These are phyloP conservation scores for Cucurbita argyrosperma DNA, from an alignment of 306 rosid genomes.

Conservation along the genomic window DNA sequence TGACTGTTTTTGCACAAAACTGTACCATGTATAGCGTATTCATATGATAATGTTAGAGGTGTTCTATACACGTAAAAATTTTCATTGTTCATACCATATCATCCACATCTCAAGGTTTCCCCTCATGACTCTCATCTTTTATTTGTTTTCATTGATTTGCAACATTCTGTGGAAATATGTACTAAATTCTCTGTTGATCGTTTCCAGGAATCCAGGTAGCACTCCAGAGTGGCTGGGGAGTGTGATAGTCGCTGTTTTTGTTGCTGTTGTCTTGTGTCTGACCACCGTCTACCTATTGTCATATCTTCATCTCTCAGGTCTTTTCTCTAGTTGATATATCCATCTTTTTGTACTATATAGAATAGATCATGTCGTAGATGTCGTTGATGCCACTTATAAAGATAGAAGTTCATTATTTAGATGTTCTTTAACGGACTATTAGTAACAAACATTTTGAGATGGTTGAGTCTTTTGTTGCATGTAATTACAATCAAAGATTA, in stretches of 20 bases:
- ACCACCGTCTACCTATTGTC: slow-evolving; percentile 87
- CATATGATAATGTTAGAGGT: neutral
- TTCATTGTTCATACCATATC: neutral
- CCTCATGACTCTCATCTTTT: neutral
- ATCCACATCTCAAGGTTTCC: neutral
- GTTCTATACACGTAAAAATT: neutral
- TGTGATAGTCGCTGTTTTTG: slow-evolving; percentile 39
- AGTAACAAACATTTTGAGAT: neutral
- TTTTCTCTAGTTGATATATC: slow-evolving; percentile 9
- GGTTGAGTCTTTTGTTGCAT: neutral
- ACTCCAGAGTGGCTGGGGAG: slow-evolving; percentile 89
- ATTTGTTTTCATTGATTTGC: neutral
- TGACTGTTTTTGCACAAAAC: neutral
- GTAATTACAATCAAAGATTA: neutral
- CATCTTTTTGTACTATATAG: neutral
- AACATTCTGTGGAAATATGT: neutral
- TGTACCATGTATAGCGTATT: neutral
- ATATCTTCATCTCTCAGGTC: slow-evolving; percentile 89
- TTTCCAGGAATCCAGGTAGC: slow-evolving; percentile 76
- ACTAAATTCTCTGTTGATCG: slow-evolving; percentile 5
- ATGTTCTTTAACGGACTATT: neutral
- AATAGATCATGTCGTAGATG: neutral
- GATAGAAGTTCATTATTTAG: neutral
- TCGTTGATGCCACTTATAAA: neutral
- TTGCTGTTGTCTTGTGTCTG: slow-evolving; percentile 47